These are phyloP conservation scores for Dactylellina haptotyla DNA, from an alignment of 2,329 filamentous ascomycete species.

Conservation along the genomic window DNA sequence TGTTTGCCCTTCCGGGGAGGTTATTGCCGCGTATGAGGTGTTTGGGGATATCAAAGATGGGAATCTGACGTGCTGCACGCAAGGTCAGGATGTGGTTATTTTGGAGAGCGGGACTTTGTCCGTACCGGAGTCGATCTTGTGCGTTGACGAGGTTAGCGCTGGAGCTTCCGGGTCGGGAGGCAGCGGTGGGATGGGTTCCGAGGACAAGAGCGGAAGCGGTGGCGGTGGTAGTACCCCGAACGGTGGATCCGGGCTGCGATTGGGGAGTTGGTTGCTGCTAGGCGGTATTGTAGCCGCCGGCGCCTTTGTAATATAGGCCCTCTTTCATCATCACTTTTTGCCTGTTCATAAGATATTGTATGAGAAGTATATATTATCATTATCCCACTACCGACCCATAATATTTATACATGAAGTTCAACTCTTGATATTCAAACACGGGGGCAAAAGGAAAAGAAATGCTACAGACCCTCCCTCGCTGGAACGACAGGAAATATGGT, in stretches of 20 bases:
- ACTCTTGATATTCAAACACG: neutral
- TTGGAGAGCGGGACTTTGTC: conserved; percentile 19
- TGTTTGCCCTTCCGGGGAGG: conserved; percentile 20
- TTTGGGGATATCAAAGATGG: conserved; percentile 5
- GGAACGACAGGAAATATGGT: conserved; percentile 18
- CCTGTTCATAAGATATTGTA: neutral
- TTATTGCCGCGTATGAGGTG: conserved; percentile 16
- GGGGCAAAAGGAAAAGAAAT: neutral
- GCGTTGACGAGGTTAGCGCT: conserved; percentile 22
- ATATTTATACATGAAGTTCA: conserved; percentile 42
- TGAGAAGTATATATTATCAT: conserved; percentile 32
- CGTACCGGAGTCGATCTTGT: conserved; percentile 14
- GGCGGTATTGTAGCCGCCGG: neutral
- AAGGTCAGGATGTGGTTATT: conserved; percentile 29
- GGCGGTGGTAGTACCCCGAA: neutral
- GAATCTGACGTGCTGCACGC: conserved; percentile 32
- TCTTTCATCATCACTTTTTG: neutral
- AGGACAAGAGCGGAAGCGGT: neutral
- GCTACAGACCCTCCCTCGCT: conserved; percentile 13
- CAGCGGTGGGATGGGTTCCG: neutral
- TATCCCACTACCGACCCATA: conserved; percentile 19
- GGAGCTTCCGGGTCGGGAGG: neutral
- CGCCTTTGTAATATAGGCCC: neutral
- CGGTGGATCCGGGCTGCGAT: neutral
- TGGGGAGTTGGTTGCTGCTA: conserved; percentile 1